These are phyloP conservation scores for Blastobotrys americana DNA, from an alignment of 805 yeast species.

Conservation along the genomic window DNA sequence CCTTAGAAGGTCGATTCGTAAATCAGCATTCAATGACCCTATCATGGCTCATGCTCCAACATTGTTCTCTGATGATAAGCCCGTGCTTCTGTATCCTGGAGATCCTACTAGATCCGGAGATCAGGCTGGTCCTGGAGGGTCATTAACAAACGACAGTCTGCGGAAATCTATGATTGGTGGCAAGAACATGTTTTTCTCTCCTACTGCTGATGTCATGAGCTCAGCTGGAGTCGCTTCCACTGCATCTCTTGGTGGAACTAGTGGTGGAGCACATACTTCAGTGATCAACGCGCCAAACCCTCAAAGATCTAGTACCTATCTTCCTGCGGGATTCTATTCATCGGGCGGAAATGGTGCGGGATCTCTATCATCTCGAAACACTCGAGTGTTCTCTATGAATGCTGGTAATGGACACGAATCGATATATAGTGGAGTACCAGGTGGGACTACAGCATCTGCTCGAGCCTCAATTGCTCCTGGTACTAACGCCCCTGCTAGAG, in stretches of 20 bases:
- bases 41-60: slow-evolving; percentile 4
- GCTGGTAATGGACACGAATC: slow-evolving; percentile 14
- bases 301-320: slow-evolving; percentile 20
- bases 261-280: background rate
- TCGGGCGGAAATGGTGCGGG: slow-evolving; percentile 17
- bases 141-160: slow-evolving; percentile 4
- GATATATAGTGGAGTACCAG: slow-evolving; percentile 7
- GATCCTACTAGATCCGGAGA: slow-evolving; percentile 16
- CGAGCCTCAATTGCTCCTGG: slow-evolving; percentile 6
- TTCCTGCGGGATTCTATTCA: slow-evolving; percentile 27
- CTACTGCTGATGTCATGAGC: slow-evolving; percentile 66
- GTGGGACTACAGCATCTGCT: slow-evolving; percentile 7
- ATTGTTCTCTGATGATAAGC: slow-evolving; percentile 6
- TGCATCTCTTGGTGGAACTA: slow-evolving; percentile 2
- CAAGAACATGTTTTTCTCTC: slow-evolving; percentile 55
- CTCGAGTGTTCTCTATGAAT: slow-evolving; percentile 17
- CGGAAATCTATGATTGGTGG: slow-evolving; percentile 10
- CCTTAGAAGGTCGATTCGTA: slow-evolving; percentile 48
- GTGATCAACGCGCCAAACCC: slow-evolving; percentile 8
- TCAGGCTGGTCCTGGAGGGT: background rate
- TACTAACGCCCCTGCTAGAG: slow-evolving; percentile 8
- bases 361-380: slow-evolving; percentile 19
- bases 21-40: slow-evolving; percentile 11
- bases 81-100: slow-evolving; percentile 13
- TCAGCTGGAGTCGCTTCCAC: slow-evolving; percentile 27